Conservation (phyloP, 495 filamentous ascomycete species). For the Trichoderma parareesei region DNA sequence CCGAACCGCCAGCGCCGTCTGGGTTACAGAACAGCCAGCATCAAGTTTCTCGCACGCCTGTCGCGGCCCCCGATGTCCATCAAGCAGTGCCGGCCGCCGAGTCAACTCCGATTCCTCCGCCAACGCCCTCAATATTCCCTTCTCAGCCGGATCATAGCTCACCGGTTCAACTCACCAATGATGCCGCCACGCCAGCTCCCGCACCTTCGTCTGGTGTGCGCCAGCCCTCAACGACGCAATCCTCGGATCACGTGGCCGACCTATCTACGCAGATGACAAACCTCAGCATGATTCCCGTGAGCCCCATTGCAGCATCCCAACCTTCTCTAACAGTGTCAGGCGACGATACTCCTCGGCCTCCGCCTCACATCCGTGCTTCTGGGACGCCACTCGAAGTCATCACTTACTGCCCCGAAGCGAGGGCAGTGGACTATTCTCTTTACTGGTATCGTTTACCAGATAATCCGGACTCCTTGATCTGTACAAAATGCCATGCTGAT, state of each 20-base stretch:
- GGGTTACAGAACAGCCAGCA: background rate
- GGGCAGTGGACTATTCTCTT: background rate
- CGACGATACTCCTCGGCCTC: background rate
- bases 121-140: background rate
- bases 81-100: background rate
- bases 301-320: background rate
- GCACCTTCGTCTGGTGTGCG: background rate
- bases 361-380: background rate
- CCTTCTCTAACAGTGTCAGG: background rate
- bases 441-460: background rate
- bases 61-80: background rate
- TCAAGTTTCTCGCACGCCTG: background rate
- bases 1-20: background rate
- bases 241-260: background rate
- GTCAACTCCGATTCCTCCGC: background rate
- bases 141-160: background rate
- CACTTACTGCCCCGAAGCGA: background rate
- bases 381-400: background rate
- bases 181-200: background rate
- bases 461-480: background rate
- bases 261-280: background rate
- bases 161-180: background rate
- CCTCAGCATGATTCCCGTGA: background rate
- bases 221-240: background rate
- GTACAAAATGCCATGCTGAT: background rate